Evolutionary conservation across 2,329 filamentous ascomycete genomes (phyloP).

Genomic region (Elsinoe fawcettii): DNA sequence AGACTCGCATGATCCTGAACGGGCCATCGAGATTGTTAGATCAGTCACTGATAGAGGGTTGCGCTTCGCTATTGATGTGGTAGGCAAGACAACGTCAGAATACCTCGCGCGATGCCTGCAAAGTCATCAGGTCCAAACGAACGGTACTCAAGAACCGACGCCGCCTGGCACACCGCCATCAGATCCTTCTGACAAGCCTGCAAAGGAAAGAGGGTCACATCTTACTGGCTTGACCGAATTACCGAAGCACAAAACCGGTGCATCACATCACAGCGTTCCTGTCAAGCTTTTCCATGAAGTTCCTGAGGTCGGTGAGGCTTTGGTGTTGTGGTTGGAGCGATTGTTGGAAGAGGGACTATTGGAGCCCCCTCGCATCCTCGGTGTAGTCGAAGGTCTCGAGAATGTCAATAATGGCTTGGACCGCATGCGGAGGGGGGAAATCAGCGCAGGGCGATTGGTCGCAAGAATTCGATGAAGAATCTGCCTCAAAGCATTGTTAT

Average conservation of each 20-base stretch:
- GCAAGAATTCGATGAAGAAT: conserved; percentile 34
- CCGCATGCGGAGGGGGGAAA: conserved; percentile 55
- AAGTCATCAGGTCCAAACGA: background rate
- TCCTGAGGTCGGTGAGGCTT: conserved; percentile 52
- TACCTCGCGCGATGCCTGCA: conserved; percentile 6
- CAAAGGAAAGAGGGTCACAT: conserved; percentile 35
- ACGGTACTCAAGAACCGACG: background rate
- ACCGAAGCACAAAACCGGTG: conserved; percentile 48
- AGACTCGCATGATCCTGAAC: conserved; percentile 56
- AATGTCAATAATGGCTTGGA: conserved; percentile 63
- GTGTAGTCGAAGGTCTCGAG: conserved; percentile 54
- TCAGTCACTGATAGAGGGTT: conserved; percentile 50
- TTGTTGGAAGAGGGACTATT: conserved; percentile 51
- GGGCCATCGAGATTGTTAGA: conserved; percentile 59
- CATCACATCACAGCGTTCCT: conserved; percentile 56
- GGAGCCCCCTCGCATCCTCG: conserved; percentile 57
- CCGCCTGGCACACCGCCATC: background rate
- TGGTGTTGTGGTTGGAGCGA: conserved; percentile 60
- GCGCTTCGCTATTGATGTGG: conserved; percentile 62
- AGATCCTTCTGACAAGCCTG: background rate
- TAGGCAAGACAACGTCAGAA: conserved; percentile 4
- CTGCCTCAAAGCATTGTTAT: background rate
- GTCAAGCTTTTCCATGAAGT: conserved; percentile 71
- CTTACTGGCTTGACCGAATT: conserved; percentile 61
- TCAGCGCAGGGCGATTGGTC: conserved; percentile 63